phyloP scores from a whole-genome alignment of 495 filamentous ascomycete genomes.

The Xylaria acuta region DNA sequence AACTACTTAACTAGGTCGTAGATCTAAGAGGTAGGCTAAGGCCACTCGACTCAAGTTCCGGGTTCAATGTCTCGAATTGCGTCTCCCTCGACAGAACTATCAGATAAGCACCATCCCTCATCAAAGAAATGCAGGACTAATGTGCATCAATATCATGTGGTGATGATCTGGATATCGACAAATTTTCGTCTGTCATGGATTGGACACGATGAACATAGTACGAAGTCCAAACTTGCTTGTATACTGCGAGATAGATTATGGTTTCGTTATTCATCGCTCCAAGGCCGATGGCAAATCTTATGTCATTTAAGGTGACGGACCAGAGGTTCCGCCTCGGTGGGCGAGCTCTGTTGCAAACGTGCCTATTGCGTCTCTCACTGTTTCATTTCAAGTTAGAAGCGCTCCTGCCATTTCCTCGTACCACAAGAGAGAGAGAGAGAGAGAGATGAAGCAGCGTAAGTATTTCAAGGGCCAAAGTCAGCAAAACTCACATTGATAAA shows the following conservation, averaged over 20 bases:
- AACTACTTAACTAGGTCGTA: neutral
- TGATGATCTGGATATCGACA: neutral
- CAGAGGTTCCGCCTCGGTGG: neutral
- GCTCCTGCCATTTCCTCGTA: neutral
- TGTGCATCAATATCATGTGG: neutral
- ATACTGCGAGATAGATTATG: neutral
- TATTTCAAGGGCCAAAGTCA: slow-evolving; percentile 45
- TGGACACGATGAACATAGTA: neutral
- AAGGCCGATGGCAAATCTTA: neutral
- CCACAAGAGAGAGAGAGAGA: neutral
- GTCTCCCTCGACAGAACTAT: neutral
- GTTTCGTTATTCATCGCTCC: neutral
- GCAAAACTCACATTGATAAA: slow-evolving; percentile 51
- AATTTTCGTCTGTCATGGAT: too few species aligned
- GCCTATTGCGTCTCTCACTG: slow-evolving; percentile 24
- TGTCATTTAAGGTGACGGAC: neutral
- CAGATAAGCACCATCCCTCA: neutral
- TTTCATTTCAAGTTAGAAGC: neutral
- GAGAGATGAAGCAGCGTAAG: neutral
- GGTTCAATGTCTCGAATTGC: neutral
- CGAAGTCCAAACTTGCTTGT: neutral
- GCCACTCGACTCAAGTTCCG: neutral
- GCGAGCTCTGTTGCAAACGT: slow-evolving; percentile 15
- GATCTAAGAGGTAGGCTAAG: neutral
- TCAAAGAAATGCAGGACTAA: neutral